Conservation (phyloP, 2,329 filamentous ascomycete genomes). For the Trichothecium sympodiale region DNA sequence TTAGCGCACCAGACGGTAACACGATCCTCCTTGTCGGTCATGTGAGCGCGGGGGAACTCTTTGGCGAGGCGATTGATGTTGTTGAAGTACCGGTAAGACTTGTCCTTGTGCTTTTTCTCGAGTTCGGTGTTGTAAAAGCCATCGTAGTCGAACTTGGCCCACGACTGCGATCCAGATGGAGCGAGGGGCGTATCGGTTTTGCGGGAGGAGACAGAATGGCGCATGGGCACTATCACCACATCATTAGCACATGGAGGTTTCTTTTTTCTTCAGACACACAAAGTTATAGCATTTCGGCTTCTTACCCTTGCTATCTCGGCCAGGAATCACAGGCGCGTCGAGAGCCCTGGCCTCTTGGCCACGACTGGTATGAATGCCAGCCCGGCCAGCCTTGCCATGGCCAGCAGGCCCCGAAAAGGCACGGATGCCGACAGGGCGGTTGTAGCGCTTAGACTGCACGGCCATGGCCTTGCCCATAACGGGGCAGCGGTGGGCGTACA, state of each 20-base stretch:
- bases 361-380: conserved; percentile 71
- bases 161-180: conserved; percentile 9
- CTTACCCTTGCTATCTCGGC: no score
- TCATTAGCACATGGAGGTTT: no score
- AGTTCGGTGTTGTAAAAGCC: conserved; percentile 78
- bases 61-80: conserved; percentile 98
- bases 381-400: conserved; percentile 41
- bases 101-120: conserved; percentile 99
- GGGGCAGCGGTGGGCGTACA: conserved; percentile 87
- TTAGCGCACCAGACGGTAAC: conserved; percentile 99
- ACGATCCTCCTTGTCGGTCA: conserved; percentile 67
- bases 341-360: conserved; percentile 69
- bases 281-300: no score
- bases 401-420: conserved; percentile 34
- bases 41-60: conserved; percentile 92
- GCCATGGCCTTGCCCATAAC: conserved; percentile 98
- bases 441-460: conserved; percentile 58
- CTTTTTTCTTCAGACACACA: no score
- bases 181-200: conserved; percentile 7
- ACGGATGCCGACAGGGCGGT: conserved; percentile 37
- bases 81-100: conserved; percentile 99
- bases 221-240: no score
- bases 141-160: conserved; percentile 76
- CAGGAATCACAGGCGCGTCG: conserved; percentile 42
- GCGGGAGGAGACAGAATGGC: conserved; percentile 11